Conservation (phyloP, 108 stramenopile species). For the Cyclotella baltica region DNA sequence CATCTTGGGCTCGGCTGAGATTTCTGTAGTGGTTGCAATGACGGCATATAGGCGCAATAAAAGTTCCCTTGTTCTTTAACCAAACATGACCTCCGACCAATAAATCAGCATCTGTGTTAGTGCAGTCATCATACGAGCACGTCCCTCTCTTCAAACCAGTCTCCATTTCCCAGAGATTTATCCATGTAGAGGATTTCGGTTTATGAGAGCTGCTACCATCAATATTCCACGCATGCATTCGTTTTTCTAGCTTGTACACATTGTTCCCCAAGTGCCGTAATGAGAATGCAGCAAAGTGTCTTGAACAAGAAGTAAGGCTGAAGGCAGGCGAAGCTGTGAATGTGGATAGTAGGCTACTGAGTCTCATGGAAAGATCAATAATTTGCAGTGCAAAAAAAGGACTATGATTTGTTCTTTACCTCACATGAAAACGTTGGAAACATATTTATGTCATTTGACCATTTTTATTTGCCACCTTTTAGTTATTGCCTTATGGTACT, state of each 20-base stretch:
- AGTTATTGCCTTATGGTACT: too few relatives aligned
- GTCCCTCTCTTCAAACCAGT: neutral
- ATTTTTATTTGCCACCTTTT: too few relatives aligned
- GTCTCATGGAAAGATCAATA: too few relatives aligned
- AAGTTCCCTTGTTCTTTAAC: neutral
- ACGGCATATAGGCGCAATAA: neutral
- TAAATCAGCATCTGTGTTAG: neutral
- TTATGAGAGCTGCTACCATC: neutral
- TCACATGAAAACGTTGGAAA: too few relatives aligned
- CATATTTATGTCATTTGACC: too few relatives aligned
- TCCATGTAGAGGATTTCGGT: neutral
- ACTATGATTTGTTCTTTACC: too few relatives aligned
- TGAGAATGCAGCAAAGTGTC: neutral
- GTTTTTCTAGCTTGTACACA: neutral
- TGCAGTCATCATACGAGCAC: neutral
- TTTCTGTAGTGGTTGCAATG: neutral
- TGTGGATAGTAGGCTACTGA: too few relatives aligned
- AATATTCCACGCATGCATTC: conserved; percentile 1
- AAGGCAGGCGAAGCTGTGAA: too few relatives aligned
- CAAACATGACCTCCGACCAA: conserved; percentile 1
- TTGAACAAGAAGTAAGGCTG: too few relatives aligned
- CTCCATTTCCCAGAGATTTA: neutral
- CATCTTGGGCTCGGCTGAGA: neutral
- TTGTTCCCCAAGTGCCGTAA: neutral
- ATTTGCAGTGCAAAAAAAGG: too few relatives aligned